Percentiles rank a stretch among this genome's conserved stretches.
These are phyloP conservation scores for Omphalotus guepiniiformis DNA, from an alignment of 768 basidiomycete genomes.

Conservation along the genomic window DNA sequence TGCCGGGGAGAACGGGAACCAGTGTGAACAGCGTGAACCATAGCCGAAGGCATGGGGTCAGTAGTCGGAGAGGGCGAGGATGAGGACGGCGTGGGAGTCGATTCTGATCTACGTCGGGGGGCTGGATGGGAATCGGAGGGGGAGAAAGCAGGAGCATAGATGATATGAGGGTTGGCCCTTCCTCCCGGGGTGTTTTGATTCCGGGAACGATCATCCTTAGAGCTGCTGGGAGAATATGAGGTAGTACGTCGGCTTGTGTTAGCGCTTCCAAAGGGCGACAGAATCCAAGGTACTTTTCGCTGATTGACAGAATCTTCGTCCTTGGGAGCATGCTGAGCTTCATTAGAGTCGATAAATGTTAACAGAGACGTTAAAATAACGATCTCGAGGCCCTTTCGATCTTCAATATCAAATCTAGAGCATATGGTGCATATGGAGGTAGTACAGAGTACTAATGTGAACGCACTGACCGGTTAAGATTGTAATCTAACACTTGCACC, in stretches of 20 bases:
- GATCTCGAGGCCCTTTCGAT: constrained; percentile 83
- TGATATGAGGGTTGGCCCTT: not conserved
- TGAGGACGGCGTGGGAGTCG: not conserved
- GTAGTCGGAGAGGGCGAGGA: constrained; percentile 4
- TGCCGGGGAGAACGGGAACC: not conserved
- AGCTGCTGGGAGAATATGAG: not conserved
- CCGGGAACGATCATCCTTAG: not conserved
- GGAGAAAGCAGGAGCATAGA: not conserved
- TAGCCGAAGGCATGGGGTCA: constrained; percentile 38
- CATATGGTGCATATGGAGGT: not conserved
- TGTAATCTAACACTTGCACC: constrained; percentile 81
- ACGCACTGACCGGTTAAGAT: constrained; percentile 60
- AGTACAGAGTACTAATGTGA: not conserved
- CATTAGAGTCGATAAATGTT: constrained; percentile 71
- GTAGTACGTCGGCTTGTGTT: not conserved
- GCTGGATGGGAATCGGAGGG: not conserved
- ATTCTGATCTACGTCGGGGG: not conserved
- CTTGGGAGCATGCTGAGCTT: constrained; percentile 40
- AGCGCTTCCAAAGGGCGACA: not conserved
- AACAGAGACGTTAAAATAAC: constrained; percentile 71
- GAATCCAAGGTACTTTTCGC: not conserved
- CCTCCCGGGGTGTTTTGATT: not conserved
- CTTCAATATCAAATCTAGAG: constrained; percentile 74
- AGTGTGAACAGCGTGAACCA: constrained; percentile 50
- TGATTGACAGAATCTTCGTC: not conserved